Evolutionary conservation across 805 yeast genomes (phyloP).

Genomic region (Kodamaea neixiangensis): DNA sequence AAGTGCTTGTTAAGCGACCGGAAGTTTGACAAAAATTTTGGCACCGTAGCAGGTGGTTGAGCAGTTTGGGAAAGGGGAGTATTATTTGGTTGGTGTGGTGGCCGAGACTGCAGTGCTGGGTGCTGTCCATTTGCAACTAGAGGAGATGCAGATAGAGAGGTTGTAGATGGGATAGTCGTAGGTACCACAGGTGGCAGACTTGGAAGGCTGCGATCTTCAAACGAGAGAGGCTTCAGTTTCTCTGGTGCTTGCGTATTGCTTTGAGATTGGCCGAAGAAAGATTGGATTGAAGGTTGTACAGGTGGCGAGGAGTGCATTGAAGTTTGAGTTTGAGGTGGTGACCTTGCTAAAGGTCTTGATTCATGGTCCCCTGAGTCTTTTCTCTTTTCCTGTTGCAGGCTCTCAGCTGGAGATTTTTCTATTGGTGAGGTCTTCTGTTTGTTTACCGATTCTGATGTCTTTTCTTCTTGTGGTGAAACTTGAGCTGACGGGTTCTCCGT

Average conservation of each 20-base stretch:
- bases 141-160: not conserved
- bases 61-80: not conserved
- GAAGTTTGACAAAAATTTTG: conserved; percentile 1
- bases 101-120: not conserved
- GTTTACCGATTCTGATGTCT: not conserved
- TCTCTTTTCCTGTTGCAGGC: not conserved
- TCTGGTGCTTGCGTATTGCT: not conserved
- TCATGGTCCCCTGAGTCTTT: not conserved
- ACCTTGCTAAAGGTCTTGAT: not conserved
- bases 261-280: not conserved
- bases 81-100: not conserved
- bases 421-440: not conserved
- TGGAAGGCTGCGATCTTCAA: not conserved
- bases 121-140: not conserved
- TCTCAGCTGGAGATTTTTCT: not conserved
- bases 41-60: not conserved
- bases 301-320: not conserved
- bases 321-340: not conserved
- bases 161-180: not conserved
- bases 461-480: not conserved
- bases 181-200: not conserved
- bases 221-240: too few relatives aligned
- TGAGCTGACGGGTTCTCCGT: not conserved
- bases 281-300: not conserved
- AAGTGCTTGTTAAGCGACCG: not conserved